Evolutionary conservation across 2,329 filamentous ascomycete species (phyloP), one percentile per base, ranked within the genome.

Genomic region (Myriosclerotinia scirpicola): DNA sequence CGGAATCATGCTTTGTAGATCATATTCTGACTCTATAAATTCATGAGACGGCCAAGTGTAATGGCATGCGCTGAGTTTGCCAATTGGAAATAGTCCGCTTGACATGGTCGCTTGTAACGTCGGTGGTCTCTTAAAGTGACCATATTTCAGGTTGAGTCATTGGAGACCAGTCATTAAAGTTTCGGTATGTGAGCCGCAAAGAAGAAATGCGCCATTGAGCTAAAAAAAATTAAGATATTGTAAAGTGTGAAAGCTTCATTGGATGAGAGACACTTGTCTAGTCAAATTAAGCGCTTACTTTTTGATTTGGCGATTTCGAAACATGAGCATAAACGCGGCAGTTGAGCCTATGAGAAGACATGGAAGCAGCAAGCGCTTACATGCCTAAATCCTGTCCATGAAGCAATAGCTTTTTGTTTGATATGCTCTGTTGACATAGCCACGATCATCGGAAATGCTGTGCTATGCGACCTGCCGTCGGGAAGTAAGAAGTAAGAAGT

Each of bases 41-140:
- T 72, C 66, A 71, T 75, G 75, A 75, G 72, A 75, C 75, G 73
- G 60, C 60, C 56, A 67, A 64, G 50, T 69, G 74, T 75, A 34
- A 67, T 73, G 69, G 68, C 70, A 74, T 64, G 61, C 75, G 75
- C 75, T 76, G 72, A 54, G 59, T 42, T 69, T 70, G 67, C 75
- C 74, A 76, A 76, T 76, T 38, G 67, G 71, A 72, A 48, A 44
- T 17, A 50, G 63, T 40, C 67, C 68, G 56, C 44, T 40, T 46
- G 30, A 40, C 6, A 64, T 56, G 30, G 30, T 60, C 55, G n/a
- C 54, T 62, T 68, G 68, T 55, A 53, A 69, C 67, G 72, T 72
- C 71, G 73, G 42, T 42, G 9, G 22, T 48, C 44, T 48, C 30
- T 54, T 54, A 12, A 17, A 55, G 26, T 40, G 40, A 42, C 44